These are phyloP conservation scores for Salmacisia buchloeana DNA, from an alignment of 1,284 basidiomycete genomes.

Conservation along the genomic window DNA sequence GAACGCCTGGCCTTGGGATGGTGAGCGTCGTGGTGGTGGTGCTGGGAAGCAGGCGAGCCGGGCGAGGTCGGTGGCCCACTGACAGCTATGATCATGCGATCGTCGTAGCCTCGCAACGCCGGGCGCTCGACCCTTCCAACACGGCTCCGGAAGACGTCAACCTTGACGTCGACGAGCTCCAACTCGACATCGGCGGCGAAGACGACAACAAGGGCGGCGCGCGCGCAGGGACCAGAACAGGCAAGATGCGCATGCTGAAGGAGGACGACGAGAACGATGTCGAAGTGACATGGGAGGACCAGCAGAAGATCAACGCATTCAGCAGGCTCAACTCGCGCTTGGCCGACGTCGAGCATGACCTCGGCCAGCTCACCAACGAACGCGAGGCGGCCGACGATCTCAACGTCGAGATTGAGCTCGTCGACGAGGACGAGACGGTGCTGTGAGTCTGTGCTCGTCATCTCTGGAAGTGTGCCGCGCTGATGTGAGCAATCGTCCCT, in stretches of 20 bases:
- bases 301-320: slow-evolving; percentile 85
- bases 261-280: slow-evolving; percentile 61
- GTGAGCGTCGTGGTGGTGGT: background rate
- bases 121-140: too few relatives aligned
- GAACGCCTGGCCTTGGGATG: background rate
- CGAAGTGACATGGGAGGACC: slow-evolving; percentile 94
- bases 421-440: slow-evolving; percentile 60
- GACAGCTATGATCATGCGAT: too few relatives aligned
- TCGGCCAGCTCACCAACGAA: slow-evolving; percentile 72
- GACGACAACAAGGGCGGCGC: background rate
- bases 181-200: background rate
- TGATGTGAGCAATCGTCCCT: background rate
- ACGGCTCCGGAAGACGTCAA: too few relatives aligned
- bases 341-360: slow-evolving; percentile 66
- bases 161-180: too few relatives aligned
- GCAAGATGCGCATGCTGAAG: slow-evolving; percentile 9
- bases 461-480: background rate
- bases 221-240: background rate
- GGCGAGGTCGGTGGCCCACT: too few relatives aligned
- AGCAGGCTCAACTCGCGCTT: slow-evolving; percentile 81
- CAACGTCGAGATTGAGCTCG: slow-evolving; percentile 76
- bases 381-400: slow-evolving; percentile 89
- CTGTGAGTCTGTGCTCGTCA: slow-evolving; percentile 9
- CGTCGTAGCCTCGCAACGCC: too few relatives aligned
- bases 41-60: background rate